Conservation (phyloP, 306 rosid genomes). For the Prinsepia uniflora region DNA sequence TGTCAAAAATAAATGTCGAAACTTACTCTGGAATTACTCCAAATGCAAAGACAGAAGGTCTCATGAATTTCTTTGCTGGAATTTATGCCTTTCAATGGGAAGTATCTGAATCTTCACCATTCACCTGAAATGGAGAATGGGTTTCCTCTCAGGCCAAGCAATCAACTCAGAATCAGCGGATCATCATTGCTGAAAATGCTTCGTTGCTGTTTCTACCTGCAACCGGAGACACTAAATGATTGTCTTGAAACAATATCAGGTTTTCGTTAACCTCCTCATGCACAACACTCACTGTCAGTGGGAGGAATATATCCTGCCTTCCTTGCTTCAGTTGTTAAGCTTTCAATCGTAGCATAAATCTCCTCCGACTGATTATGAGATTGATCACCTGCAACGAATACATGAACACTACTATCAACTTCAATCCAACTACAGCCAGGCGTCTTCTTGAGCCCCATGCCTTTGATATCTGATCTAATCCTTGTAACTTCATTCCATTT, state of each 20-base stretch:
- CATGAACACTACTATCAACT: constrained; percentile 26
- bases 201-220: neutral
- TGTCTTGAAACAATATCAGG: neutral
- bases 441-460: constrained; percentile 31
- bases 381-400: constrained; percentile 27
- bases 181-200: neutral
- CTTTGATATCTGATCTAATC: constrained; percentile 32
- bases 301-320: constrained; percentile 24
- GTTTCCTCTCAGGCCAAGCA: neutral
- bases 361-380: constrained; percentile 30
- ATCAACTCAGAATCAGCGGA: neutral
- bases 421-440: constrained; percentile 47
- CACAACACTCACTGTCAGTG: neutral
- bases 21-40: constrained; percentile 3
- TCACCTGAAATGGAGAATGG: neutral
- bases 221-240: neutral
- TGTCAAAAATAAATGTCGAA: neutral
- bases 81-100: neutral
- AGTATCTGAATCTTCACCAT: neutral
- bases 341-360: constrained; percentile 30
- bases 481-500: constrained; percentile 30
- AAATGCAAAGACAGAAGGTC: neutral
- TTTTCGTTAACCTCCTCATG: constrained; percentile 8
- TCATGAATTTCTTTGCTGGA: neutral
- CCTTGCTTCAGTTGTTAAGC: constrained; percentile 22